Percentiles rank a stretch among this genome's conserved stretches.
Conservation (phyloP, 2,329 filamentous ascomycete species). For the Verticillium tricorpus region DNA sequence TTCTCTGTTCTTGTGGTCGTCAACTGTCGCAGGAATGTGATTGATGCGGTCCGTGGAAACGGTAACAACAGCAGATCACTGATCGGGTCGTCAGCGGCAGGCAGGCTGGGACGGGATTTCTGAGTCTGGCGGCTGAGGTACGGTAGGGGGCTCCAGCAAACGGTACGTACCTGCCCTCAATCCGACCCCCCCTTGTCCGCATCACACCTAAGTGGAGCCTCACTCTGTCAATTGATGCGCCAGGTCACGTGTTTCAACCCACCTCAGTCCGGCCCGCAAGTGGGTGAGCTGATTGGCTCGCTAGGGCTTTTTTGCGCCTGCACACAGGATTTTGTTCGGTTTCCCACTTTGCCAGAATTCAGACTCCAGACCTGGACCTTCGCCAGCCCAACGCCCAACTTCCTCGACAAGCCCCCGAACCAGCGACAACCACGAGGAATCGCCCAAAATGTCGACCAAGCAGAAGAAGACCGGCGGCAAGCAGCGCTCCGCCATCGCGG, state of each 20-base stretch:
- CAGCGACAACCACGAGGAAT: slow-evolving; percentile 20
- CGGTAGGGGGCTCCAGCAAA: background rate
- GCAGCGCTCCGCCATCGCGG: slow-evolving; percentile 89
- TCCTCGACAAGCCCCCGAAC: slow-evolving; percentile 11
- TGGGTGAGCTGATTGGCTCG: slow-evolving; percentile 3
- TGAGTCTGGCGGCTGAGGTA: background rate
- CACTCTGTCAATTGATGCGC: background rate
- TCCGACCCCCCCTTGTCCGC: background rate
- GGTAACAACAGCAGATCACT: background rate
- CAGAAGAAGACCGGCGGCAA: slow-evolving; percentile 66
- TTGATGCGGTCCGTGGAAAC: background rate
- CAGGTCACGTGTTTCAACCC: slow-evolving; percentile 2
- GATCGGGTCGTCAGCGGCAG: background rate
- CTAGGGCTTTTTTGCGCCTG: slow-evolving; percentile 10
- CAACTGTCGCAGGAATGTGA: background rate
- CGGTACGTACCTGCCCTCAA: background rate
- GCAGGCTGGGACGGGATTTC: background rate
- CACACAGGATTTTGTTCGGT: slow-evolving; percentile 11
- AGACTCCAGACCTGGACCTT: slow-evolving; percentile 5
- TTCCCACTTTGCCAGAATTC: slow-evolving; percentile 2
- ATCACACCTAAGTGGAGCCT: background rate
- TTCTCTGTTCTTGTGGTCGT: background rate
- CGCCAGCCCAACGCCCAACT: slow-evolving; percentile 6
- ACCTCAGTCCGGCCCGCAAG: background rate
- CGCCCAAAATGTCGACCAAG: slow-evolving; percentile 57